These are phyloP conservation scores for Sporisorium iseilematis-ciliati DNA, from an alignment of 1,284 basidiomycete species.

Conservation along the genomic window DNA sequence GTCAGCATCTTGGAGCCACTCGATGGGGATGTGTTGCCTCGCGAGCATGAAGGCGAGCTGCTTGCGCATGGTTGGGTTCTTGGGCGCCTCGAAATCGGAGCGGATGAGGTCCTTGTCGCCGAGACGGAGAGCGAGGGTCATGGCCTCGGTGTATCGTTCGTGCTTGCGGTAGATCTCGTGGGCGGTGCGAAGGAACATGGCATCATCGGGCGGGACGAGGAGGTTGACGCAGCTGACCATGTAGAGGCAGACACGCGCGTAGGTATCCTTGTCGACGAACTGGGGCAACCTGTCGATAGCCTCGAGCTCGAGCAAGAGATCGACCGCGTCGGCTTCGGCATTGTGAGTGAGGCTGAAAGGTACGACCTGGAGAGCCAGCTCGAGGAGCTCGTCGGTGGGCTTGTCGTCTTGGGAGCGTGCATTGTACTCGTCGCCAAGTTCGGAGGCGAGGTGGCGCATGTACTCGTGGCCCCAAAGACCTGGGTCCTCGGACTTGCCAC, in stretches of 20 bases:
- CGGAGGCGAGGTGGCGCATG: conserved; percentile 94
- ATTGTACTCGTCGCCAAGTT: conserved; percentile 92
- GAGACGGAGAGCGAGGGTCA: conserved; percentile 87
- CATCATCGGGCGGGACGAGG: conserved; percentile 92
- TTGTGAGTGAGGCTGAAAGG: conserved; percentile 93
- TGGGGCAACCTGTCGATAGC: conserved; percentile 77
- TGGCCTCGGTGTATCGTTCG: conserved; percentile 89
- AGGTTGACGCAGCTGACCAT: conserved; percentile 94
- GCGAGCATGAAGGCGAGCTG: conserved; percentile 95
- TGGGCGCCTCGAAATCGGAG: conserved; percentile 67
- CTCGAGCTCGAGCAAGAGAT: conserved; percentile 93
- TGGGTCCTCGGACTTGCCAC: conserved; percentile 75
- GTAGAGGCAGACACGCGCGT: conserved; percentile 92
- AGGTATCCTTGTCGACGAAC: conserved; percentile 79
- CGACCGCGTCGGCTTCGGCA: conserved; percentile 97
- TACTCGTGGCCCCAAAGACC: conserved; percentile 99
- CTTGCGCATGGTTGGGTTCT: conserved; percentile 79
- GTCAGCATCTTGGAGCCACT: conserved; percentile 83
- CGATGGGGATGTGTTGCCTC: conserved; percentile 88
- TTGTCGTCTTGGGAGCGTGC: conserved; percentile 68
- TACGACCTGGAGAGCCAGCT: conserved; percentile 86
- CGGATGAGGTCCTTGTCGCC: conserved; percentile 82
- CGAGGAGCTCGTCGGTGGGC: conserved; percentile 69
- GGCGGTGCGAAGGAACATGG: conserved; percentile 88
- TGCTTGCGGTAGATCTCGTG: conserved; percentile 91